Evolutionary conservation across 305 asterid genomes (phyloP).

Genomic region (Fraxinus paxiana): DNA sequence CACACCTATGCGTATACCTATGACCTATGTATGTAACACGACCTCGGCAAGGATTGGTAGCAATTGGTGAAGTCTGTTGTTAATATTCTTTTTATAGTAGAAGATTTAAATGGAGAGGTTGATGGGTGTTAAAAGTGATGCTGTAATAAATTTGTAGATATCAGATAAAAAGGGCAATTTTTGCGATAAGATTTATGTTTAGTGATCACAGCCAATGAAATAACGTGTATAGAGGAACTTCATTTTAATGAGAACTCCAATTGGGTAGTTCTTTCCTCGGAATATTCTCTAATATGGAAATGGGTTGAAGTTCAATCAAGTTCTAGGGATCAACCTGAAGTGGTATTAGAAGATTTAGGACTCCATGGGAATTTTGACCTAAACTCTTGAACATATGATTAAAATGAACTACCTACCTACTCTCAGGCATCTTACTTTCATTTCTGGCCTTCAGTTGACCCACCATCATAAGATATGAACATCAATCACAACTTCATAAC

Average conservation of each 20-base stretch:
- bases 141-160: not conserved
- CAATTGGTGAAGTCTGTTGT: constrained; percentile 11
- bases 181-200: not conserved
- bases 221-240: not conserved
- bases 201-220: not conserved
- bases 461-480: not conserved
- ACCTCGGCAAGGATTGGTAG: not conserved
- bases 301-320: not conserved
- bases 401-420: not conserved
- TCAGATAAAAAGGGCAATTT: not conserved
- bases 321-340: not conserved
- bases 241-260: not conserved
- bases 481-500: not conserved
- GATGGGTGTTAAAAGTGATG: not conserved
- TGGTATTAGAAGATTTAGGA: not conserved
- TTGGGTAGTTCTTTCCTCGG: not conserved
- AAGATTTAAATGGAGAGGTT: not conserved
- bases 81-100: constrained; percentile 1
- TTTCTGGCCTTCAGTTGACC: not conserved
- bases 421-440: not conserved
- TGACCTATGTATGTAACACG: not conserved
- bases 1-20: not conserved
- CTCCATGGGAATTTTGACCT: not conserved
- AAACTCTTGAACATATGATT: not conserved
- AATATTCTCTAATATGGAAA: not conserved